Evolutionary conservation across 2,329 filamentous ascomycete genomes (phyloP).

Genomic region (Claviceps sp.): DNA sequence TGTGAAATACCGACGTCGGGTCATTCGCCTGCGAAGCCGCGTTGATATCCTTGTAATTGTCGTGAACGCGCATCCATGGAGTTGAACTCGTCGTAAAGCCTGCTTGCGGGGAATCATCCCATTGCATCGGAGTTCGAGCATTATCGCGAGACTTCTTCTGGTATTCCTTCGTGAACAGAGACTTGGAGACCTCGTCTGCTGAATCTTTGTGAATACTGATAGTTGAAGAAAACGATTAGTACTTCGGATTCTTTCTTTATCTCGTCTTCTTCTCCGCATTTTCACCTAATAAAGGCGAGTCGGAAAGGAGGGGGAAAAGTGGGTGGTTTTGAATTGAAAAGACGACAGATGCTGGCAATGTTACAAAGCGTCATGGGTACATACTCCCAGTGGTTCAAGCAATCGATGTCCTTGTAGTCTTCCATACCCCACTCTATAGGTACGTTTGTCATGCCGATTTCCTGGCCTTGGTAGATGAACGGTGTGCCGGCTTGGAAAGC

Average conservation of each 20-base stretch:
- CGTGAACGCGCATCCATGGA: conserved; percentile 61
- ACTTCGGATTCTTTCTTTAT: background rate
- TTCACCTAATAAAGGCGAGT: background rate
- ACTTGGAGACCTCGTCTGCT: conserved; percentile 24
- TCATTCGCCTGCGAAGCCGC: conserved; percentile 38
- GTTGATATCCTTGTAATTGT: conserved; percentile 49
- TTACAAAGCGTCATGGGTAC: conserved; percentile 4
- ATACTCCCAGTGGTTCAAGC: conserved; percentile 36
- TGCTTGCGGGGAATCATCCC: conserved; percentile 44
- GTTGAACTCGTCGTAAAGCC: conserved; percentile 46
- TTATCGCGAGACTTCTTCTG: conserved; percentile 54
- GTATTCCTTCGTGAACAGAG: conserved; percentile 29
- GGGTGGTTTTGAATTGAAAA: background rate
- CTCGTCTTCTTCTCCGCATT: background rate
- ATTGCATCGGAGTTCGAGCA: conserved; percentile 58
- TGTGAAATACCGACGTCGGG: conserved; percentile 39
- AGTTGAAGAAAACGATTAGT: conserved; percentile 2
- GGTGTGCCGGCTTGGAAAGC: conserved; percentile 47
- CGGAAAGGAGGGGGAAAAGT: background rate
- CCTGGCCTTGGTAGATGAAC: conserved; percentile 58
- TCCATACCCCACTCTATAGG: conserved; percentile 46
- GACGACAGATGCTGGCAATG: background rate
- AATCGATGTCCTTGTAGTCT: conserved; percentile 57
- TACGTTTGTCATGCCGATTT: conserved; percentile 53
- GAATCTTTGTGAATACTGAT: conserved; percentile 23